These are phyloP conservation scores for Pholiota conissans DNA, from an alignment of 768 basidiomycete genomes.

Conservation along the genomic window DNA sequence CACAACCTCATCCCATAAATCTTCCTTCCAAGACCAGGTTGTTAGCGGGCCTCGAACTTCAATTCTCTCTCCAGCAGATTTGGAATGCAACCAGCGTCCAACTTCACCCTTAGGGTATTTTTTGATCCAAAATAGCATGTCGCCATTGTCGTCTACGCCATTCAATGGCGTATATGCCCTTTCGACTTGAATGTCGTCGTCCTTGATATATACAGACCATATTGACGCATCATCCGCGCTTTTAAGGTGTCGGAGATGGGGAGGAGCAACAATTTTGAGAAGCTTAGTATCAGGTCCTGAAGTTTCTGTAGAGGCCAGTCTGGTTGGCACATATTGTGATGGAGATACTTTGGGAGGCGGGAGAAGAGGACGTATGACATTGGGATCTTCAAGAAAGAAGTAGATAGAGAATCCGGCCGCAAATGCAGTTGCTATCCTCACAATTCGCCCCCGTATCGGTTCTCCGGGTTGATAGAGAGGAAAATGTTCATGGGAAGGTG, in stretches of 20 bases:
- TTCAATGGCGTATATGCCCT: conserved; percentile 81
- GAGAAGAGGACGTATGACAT: conserved; percentile 44
- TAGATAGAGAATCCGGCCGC: conserved; percentile 46
- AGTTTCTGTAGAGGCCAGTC: conserved; percentile 50
- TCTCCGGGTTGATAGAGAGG: conserved; percentile 4
- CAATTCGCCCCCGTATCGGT: conserved; percentile 10
- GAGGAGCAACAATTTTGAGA: conserved; percentile 59
- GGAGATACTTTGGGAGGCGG: conserved; percentile 40
- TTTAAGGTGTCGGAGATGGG: conserved; percentile 32
- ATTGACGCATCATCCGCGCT: conserved; percentile 37
- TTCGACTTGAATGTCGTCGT: conserved; percentile 88
- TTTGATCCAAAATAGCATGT: conserved; percentile 81
- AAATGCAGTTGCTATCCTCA: conserved; percentile 35
- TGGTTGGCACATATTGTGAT: conserved; percentile 59
- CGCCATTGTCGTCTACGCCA: conserved; percentile 65
- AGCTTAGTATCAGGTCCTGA: conserved; percentile 63
- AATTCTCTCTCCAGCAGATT: conserved; percentile 61
- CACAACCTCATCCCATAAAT: conserved; percentile 74
- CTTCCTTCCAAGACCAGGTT: conserved; percentile 61
- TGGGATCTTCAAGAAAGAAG: conserved; percentile 50
- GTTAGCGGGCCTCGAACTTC: conserved; percentile 76
- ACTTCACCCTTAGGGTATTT: conserved; percentile 79
- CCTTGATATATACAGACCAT: conserved; percentile 82
- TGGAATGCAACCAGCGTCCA: conserved; percentile 78
- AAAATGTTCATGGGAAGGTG: neutral